Conservation (phyloP, 495 filamentous ascomycete genomes). For the Penicillium parvum region DNA sequence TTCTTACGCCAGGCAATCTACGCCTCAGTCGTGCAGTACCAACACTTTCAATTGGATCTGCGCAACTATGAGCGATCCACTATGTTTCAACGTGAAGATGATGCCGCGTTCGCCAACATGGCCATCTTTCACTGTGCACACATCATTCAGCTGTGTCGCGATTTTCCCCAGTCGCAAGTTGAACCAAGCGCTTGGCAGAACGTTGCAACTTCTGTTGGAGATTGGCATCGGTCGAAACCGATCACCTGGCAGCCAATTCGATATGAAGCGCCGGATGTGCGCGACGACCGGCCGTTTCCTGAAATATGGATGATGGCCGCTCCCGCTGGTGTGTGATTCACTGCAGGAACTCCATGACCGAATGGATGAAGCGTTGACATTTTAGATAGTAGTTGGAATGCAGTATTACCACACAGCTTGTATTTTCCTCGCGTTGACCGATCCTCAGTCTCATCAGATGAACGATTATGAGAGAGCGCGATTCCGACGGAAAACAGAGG, state of each 20-base stretch:
- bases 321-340: slow-evolving; percentile 25
- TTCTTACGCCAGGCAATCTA: slow-evolving; percentile 42
- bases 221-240: slow-evolving; percentile 28
- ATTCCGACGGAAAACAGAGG: slow-evolving; percentile 27
- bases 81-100: slow-evolving; percentile 32
- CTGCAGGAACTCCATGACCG: not conserved
- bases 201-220: slow-evolving; percentile 23
- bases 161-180: slow-evolving; percentile 16
- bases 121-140: slow-evolving; percentile 35
- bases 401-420: slow-evolving; percentile 35
- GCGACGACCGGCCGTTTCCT: slow-evolving; percentile 30
- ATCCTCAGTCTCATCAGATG: slow-evolving; percentile 17
- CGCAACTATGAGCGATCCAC: slow-evolving; percentile 33
- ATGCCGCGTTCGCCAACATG: slow-evolving; percentile 32
- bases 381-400: slow-evolving; percentile 31
- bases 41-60: slow-evolving; percentile 32
- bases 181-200: slow-evolving; percentile 22
- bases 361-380: not conserved
- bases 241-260: slow-evolving; percentile 36
- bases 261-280: slow-evolving; percentile 25
- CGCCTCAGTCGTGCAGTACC: slow-evolving; percentile 33
- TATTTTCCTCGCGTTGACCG: slow-evolving; percentile 31
- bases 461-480: slow-evolving; percentile 30
- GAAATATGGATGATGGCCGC: slow-evolving; percentile 41
- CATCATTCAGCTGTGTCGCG: slow-evolving; percentile 30